Base-by-base conservation (phyloP, 176 grass and related monocot genomes). In the Oryza coarctata region DNA sequence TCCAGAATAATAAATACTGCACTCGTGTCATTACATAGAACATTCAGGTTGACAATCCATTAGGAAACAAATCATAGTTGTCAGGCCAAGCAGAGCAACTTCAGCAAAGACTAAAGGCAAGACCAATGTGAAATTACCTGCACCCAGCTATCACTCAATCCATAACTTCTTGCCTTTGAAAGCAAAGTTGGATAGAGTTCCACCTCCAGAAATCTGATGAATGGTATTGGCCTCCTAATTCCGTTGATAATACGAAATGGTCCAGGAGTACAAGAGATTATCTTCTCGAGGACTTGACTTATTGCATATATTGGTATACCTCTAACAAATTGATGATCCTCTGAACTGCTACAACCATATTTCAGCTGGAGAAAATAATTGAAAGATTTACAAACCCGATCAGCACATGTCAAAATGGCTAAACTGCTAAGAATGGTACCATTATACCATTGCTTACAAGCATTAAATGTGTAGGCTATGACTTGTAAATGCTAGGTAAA, bases 261-360 rank as follows among this genome's bases (percentile, higher is more conserved):
- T 17, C 89, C 93, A 33, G 76, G 63, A 77, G 77, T 86, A 63
- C 85, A 83, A 63, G 68, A 84, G 68, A 92, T 85, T 84, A 95
- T 96, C 78, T 94, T 99, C 80, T 95, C 89, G 84, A 95, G 91
- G 65, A 99, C 93, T 87, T 94, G 87, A 82, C 89, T 99, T 61
- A 99, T 93, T 76, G 93, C 93, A 85, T 92, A 99, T 82, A 94
- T 99, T 7, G 97, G 97, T 84, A 99, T 95, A 47, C 97, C 97
- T 93, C 97, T 91, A 82, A 99, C 93, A 88, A 99, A 99, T 20
- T 99, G 97, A 90, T 99, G 97, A 49, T 99, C 97, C 85, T 99
- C 97, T 62, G 91, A 94, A 49, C 73, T 94, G 75, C 93, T 95
- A 74, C 87, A 88, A 45, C 97, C 97, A 83, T 96, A 95, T 81